These are phyloP conservation scores for Oidium heveae DNA, from an alignment of 2,329 filamentous ascomycete genomes.

Conservation along the genomic window DNA sequence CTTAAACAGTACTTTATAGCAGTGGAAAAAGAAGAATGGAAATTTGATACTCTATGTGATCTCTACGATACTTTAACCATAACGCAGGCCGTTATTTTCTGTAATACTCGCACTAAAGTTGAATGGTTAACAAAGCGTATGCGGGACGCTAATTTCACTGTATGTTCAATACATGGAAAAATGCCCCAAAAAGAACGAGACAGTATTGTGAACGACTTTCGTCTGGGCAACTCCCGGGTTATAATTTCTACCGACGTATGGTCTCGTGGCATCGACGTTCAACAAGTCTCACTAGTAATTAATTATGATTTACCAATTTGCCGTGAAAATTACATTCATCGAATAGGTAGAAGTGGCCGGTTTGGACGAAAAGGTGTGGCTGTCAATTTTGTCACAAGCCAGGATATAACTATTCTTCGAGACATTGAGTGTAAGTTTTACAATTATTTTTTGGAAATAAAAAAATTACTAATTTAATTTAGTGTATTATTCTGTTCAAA, in stretches of 20 bases:
- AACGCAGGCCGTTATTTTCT: conserved; percentile 99
- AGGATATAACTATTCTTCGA: conserved; percentile 98
- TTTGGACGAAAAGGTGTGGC: conserved; percentile 99
- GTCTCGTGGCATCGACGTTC: conserved; percentile 98
- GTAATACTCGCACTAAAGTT: conserved; percentile 99
- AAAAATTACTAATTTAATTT: conserved; percentile 5
- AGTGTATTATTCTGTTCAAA: conserved; percentile 99
- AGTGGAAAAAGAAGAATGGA: conserved; percentile 99
- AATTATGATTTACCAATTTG: conserved; percentile 99
- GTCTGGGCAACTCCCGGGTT: conserved; percentile 92
- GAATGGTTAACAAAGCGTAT: conserved; percentile 99
- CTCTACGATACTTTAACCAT: conserved; percentile 99
- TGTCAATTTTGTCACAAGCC: conserved; percentile 99
- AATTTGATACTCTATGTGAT: conserved; percentile 95
- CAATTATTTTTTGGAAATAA: neutral
- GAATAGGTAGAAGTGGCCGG: conserved; percentile 97
- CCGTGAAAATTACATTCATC: conserved; percentile 99
- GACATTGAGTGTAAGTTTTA: conserved; percentile 74
- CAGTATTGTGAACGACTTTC: conserved; percentile 99
- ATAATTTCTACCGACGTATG: conserved; percentile 93
- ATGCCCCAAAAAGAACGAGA: conserved; percentile 98
- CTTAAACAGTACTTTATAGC: conserved; percentile 99
- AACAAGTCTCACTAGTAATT: conserved; percentile 98
- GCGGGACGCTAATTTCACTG: conserved; percentile 92
- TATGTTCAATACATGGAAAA: conserved; percentile 98